Base-by-base conservation (phyloP, 805 yeast genomes). In the Wickerhamiella qilinensis region DNA sequence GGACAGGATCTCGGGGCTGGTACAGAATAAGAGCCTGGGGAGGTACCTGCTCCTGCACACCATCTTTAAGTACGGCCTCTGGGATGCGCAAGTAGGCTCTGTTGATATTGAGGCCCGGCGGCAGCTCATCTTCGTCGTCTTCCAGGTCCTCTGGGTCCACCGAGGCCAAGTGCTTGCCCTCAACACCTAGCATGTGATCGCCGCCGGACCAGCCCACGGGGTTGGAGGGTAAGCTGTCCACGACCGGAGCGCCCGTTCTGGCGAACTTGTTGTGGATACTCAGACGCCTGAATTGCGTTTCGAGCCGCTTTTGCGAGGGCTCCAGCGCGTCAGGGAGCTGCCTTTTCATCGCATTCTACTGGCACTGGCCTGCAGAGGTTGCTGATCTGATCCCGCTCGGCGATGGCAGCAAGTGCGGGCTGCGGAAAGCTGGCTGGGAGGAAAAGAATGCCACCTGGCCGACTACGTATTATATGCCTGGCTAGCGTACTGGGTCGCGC, bases 271-370 rank as follows among this genome's bases (percentile, higher is more conserved):
- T 7, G n/a, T 8, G 11, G n/a, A 30, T 6, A 16, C n/a, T 8
- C 9, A 30, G 33, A 15, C n/a, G 16, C 20, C 21, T 8, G 33
- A 30, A 17, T 9, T 18, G 20, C 7, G 27, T 18, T 16, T 22
- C 39, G 17, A 37, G 36, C 30, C 39, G 35, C 35, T 37, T 37
- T 9, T 33, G 32, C 17, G 27, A 27, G n/a, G 29, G 39, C 35
- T 31, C 35, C 12, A n/a, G 16, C 35, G n/a, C 32, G 24, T 33
- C 35, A 6, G 6, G n/a, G 14, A 33, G 28, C 18, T 14, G 9
- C 35, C 35, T 25, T 28, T 33, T 33, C 35, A 20, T 20, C 17
- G 31, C 25, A 22, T 22, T 6, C 25, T 11, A 7, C 25, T 6
- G 9, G 11, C 9, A 6, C 11, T 22, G 25, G 25, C n/a, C n/a